Conservation (phyloP, 148 eudicot genomes). For the Camellia granthamiana region DNA sequence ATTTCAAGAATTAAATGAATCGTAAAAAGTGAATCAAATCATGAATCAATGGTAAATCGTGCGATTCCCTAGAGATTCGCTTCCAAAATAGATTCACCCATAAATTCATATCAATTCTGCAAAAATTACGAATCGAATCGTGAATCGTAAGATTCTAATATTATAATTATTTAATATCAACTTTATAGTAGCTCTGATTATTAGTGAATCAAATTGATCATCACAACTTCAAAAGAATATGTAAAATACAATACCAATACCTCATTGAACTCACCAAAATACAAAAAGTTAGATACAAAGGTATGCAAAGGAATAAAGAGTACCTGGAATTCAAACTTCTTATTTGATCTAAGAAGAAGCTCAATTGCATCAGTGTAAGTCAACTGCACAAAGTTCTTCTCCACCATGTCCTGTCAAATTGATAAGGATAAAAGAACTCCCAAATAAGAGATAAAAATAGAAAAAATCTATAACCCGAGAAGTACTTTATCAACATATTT, state of each 20-base stretch:
- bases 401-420: conserved; percentile 75
- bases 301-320: conserved; percentile 1
- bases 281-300: not conserved
- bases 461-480: not conserved
- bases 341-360: conserved; percentile 70
- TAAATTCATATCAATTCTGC: too few relatives aligned
- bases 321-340: conserved; percentile 95
- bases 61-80: too few relatives aligned
- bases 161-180: not conserved
- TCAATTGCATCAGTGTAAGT: conserved; percentile 94
- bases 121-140: too few relatives aligned
- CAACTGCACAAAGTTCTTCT: conserved; percentile 82
- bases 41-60: too few relatives aligned
- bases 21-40: too few relatives aligned
- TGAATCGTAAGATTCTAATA: too few relatives aligned
- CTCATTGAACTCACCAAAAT: conserved; percentile 3
- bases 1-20: too few relatives aligned
- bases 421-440: not conserved
- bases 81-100: too few relatives aligned
- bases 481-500: not conserved
- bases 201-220: not conserved
- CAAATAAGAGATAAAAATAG: not conserved
- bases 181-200: not conserved
- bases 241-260: not conserved
- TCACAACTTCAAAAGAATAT: not conserved